phyloP scores from a whole-genome alignment of 805 yeast genomes.

The Saturnispora diversa region DNA sequence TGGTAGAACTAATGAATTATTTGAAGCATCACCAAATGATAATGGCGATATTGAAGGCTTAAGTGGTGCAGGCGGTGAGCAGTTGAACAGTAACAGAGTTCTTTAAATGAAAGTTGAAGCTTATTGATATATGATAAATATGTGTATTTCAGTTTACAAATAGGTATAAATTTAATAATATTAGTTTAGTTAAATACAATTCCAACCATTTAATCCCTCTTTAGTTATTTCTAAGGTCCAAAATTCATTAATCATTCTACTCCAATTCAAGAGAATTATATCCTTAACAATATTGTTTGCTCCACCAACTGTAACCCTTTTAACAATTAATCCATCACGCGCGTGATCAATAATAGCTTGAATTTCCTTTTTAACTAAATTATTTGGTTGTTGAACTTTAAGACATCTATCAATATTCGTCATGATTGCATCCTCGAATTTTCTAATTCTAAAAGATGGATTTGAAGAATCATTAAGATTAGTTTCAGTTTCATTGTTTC shows the following conservation, averaged over 20 bases:
- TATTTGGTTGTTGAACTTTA: constrained; percentile 18
- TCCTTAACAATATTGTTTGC: constrained; percentile 6
- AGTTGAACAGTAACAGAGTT: constrained; percentile 1
- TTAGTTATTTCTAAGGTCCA: constrained; percentile 14
- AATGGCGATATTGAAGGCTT: not conserved
- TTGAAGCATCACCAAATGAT: not conserved
- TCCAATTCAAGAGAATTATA: constrained; percentile 22
- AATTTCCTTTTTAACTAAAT: constrained; percentile 12
- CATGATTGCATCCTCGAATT: constrained; percentile 19
- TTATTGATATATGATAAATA: not conserved
- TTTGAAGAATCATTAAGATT: constrained; percentile 4
- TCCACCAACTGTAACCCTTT: constrained; percentile 15
- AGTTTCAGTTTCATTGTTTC: constrained; percentile 5
- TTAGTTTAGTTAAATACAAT: constrained; percentile 6
- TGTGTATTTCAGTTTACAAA: not conserved
- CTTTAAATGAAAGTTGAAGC: not conserved
- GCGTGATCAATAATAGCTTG: constrained; percentile 12
- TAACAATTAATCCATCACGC: constrained; percentile 7
- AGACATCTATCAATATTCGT: constrained; percentile 17
- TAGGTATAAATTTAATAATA: not conserved
- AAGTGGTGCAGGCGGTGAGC: not conserved
- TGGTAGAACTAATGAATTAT: not conserved
- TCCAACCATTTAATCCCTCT: constrained; percentile 27
- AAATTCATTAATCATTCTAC: constrained; percentile 16
- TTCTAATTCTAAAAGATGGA: constrained; percentile 16